phyloP scores from a whole-genome alignment of 306 rosid genomes.

The Vigna reflexopilosa region DNA sequence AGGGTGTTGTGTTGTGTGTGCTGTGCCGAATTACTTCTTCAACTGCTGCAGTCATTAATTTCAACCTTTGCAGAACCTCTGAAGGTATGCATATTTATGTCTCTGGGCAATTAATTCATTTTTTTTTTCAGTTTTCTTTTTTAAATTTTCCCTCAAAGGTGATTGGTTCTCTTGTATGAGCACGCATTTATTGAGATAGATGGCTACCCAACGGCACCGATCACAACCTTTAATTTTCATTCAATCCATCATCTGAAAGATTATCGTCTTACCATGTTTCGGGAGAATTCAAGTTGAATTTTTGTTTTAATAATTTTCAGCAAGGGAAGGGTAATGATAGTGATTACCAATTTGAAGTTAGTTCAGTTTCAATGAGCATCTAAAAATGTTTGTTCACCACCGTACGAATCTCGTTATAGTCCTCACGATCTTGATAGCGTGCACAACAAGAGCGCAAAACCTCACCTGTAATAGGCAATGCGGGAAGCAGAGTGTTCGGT shows the following conservation, averaged over 20 bases:
- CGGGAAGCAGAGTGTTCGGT: slow-evolving; percentile 42
- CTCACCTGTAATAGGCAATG: slow-evolving; percentile 42
- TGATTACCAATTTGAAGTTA: slow-evolving; percentile 41
- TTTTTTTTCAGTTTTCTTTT: neutral
- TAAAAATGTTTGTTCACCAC: slow-evolving; percentile 50
- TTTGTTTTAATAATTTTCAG: neutral
- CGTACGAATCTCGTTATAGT: slow-evolving; percentile 32
- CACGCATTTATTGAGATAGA: slow-evolving; percentile 70
- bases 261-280: neutral
- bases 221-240: slow-evolving; percentile 58
- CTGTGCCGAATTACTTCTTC: slow-evolving; percentile 39
- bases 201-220: slow-evolving; percentile 71
- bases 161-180: slow-evolving; percentile 32
- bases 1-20: neutral
- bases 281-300: slow-evolving; percentile 13
- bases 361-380: slow-evolving; percentile 31
- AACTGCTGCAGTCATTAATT: slow-evolving; percentile 42
- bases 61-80: slow-evolving; percentile 45
- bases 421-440: slow-evolving; percentile 43
- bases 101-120: slow-evolving; percentile 13
- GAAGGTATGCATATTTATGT: slow-evolving; percentile 50
- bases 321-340: slow-evolving; percentile 49
- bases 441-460: slow-evolving; percentile 48
- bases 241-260: slow-evolving; percentile 40
- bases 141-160: neutral